These are phyloP conservation scores for Xerocomellus chrysenteron DNA, from an alignment of 768 basidiomycete genomes.

Conservation along the genomic window DNA sequence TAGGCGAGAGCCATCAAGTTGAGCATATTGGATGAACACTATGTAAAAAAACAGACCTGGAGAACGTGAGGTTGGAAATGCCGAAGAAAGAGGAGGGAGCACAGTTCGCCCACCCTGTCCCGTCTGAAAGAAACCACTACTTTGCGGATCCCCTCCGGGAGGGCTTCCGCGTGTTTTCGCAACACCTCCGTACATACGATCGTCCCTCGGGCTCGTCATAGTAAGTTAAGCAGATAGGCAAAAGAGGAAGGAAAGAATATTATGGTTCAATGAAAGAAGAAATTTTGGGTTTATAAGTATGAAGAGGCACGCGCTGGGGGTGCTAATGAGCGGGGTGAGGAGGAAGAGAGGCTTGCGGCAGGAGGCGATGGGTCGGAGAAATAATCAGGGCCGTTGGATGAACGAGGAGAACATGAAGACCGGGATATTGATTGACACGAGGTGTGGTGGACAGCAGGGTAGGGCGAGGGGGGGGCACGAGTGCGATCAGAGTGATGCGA, in stretches of 20 bases:
- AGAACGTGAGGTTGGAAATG: slow-evolving; percentile 87
- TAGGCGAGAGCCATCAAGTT: slow-evolving; percentile 53
- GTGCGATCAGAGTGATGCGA: slow-evolving; percentile 29
- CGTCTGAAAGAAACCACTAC: slow-evolving; percentile 66
- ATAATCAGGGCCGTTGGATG: slow-evolving; percentile 43
- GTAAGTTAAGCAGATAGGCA: slow-evolving; percentile 56
- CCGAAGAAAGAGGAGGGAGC: slow-evolving; percentile 82
- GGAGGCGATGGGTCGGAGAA: slow-evolving; percentile 40
- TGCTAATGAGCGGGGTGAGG: slow-evolving; percentile 42
- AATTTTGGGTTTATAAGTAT: slow-evolving; percentile 55
- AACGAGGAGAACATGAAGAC: slow-evolving; percentile 52
- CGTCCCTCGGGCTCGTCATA: slow-evolving; percentile 73
- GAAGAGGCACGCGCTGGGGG: slow-evolving; percentile 43
- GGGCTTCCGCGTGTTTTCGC: slow-evolving; percentile 62
- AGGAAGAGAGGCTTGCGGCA: slow-evolving; percentile 33
- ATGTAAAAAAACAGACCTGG: slow-evolving; percentile 76
- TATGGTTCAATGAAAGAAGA: slow-evolving; percentile 46
- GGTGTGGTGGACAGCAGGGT: slow-evolving; percentile 43
- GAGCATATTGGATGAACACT: slow-evolving; percentile 55
- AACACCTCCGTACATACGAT: slow-evolving; percentile 66
- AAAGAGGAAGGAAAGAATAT: slow-evolving; percentile 48
- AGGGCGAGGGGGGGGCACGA: slow-evolving; percentile 35
- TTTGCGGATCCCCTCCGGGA: slow-evolving; percentile 61
- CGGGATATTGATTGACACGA: slow-evolving; percentile 43
- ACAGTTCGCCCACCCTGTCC: slow-evolving; percentile 89